Evolutionary conservation across 1,284 basidiomycete genomes (phyloP), one percentile per base, ranked within the genome.

Genomic region (Puccinia hordei): DNA sequence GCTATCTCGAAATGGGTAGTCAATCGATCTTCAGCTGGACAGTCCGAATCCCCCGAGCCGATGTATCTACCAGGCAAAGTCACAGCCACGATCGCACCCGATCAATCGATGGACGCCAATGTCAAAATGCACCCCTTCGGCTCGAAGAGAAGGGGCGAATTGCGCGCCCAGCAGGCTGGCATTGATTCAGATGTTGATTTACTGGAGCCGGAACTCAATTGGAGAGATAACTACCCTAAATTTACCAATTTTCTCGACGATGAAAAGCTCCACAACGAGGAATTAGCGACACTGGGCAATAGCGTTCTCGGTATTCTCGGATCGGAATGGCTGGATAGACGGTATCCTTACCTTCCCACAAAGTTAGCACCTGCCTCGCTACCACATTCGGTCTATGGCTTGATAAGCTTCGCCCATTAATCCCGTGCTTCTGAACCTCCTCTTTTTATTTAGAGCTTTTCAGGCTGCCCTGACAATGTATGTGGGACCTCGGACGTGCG

Each of bases 271-370:
- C 83, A 91, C 90, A 98, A 98, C 86, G 91, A 89, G n/a, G 89
- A 92, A 68, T 89, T 98, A 5, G 89, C 92, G 0, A 86, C 89
- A 0, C 86, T 97, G 8, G 96, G 96, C 44, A 98, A 98, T 87
- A 90, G 92, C 0, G 88, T 99, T 75, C 89, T 98, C 85, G 96
- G 96, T 73, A 88, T 98, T 55, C 93, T 98, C 83, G 92, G 93
- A 5, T 88, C 92, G 0, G 96, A 99, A 87, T 90, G 92, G 85
- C 87, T 98, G 44, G 89, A 93, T 81, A 88, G 91, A 10, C 88
- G 90, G 66, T 98, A 92, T 86, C 96, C 97, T 0, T 91, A 97
- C 85, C 89, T 99, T 30, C 96, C 96, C 0, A 94, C 93, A 1
- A 81, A 76, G 82, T 82, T 66, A 66, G 82, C 73, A 12, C 27